Evolutionary conservation across 1,284 basidiomycete species (phyloP).

Genomic region (Apiotrichum laibachii): DNA sequence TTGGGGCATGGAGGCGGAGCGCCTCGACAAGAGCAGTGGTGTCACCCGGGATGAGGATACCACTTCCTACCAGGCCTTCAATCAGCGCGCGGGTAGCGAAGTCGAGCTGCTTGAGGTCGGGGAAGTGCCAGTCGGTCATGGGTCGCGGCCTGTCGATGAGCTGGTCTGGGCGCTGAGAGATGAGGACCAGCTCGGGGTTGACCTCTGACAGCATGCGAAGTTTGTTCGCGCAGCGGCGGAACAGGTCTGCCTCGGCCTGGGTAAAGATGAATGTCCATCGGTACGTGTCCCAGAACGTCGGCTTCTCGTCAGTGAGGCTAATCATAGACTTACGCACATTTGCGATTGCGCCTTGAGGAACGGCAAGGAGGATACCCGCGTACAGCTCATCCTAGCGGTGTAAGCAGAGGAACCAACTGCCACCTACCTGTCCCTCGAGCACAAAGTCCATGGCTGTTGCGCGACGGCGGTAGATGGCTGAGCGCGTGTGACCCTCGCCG

Average conservation of each 20-base stretch:
- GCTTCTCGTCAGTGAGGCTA: conserved; percentile 21
- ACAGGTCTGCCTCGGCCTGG: conserved; percentile 9
- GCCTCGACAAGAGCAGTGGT: conserved; percentile 22
- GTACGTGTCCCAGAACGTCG: conserved; percentile 43
- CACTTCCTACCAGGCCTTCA: conserved; percentile 48
- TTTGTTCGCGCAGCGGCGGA: conserved; percentile 24
- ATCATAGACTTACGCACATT: conserved; percentile 26
- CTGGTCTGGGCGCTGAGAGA: conserved; percentile 13
- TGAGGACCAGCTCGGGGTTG: conserved; percentile 36
- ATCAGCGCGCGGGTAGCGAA: conserved; percentile 44
- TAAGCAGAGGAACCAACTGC: conserved; percentile 2
- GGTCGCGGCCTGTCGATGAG: neutral
- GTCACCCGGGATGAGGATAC: conserved; percentile 39
- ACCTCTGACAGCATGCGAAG: conserved; percentile 28
- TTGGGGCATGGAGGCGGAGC: conserved; percentile 23
- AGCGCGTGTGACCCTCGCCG: neutral
- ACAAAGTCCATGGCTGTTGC: conserved; percentile 47
- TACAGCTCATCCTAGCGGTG: conserved; percentile 30
- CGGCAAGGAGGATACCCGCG: conserved; percentile 33
- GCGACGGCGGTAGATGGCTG: conserved; percentile 26
- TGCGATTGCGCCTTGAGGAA: conserved; percentile 37
- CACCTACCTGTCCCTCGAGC: conserved; percentile 15
- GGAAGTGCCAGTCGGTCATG: conserved; percentile 12
- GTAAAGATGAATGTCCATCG: conserved; percentile 37
- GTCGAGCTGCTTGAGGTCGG: conserved; percentile 24